A percentile compares a stretch with the other conserved stretches of the same genome.
These are phyloP conservation scores for Trypanosoma grayi DNA, from an alignment of 208 protist genomes.

Conservation along the genomic window DNA sequence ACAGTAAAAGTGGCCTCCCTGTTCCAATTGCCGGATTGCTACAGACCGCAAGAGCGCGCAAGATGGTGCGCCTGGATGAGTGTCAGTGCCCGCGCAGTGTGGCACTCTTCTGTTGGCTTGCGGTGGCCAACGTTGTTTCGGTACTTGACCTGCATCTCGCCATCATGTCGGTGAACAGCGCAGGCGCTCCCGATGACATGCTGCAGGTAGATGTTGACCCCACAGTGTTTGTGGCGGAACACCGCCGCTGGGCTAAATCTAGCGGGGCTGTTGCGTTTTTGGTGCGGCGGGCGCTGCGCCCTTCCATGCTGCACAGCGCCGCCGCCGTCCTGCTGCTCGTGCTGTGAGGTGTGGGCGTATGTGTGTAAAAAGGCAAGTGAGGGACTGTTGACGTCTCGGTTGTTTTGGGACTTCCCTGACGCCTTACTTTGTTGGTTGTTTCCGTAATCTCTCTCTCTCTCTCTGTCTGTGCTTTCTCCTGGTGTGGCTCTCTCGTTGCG, in stretches of 20 bases:
- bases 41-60: neutral
- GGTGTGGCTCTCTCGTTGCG: no score
- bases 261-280: neutral
- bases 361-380: neutral
- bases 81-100: constrained; percentile 3
- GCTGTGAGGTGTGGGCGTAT: neutral
- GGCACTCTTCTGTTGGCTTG: constrained; percentile 26
- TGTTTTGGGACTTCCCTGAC: no score
- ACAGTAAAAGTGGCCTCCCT: neutral
- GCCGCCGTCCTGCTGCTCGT: neutral
- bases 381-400: no score
- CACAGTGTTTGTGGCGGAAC: constrained; percentile 8
- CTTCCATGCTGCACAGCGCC: constrained; percentile 17
- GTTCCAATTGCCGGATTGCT: constrained; percentile 6
- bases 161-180: neutral
- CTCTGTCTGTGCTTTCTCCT: no score
- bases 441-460: no score
- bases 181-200: neutral
- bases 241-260: neutral
- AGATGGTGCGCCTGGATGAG: constrained; percentile 6
- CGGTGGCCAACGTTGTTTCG: constrained; percentile 8
- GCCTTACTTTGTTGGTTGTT: no score
- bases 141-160: constrained; percentile 16
- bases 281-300: neutral
- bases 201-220: constrained; percentile 4